phyloP scores from a whole-genome alignment of 176 grass and related monocot genomes.

The Juncus effusus region DNA sequence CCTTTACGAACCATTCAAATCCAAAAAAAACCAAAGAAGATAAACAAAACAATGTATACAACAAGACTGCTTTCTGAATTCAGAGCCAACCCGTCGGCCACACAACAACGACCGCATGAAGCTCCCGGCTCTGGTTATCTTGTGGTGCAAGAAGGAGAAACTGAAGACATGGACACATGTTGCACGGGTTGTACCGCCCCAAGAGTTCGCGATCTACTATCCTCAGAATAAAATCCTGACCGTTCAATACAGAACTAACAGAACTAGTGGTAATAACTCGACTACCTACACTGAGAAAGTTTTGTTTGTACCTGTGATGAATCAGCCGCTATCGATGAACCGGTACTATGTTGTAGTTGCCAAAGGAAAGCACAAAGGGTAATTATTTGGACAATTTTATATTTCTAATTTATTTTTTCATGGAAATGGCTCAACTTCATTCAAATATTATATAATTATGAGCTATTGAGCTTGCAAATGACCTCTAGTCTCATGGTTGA shows the following conservation, averaged over 20 bases:
- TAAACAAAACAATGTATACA: neutral
- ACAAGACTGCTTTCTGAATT: neutral
- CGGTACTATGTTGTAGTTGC: constrained; percentile 4
- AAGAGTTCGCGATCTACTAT: neutral
- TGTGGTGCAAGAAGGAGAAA: neutral
- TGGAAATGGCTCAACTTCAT: no score
- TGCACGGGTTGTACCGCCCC: neutral
- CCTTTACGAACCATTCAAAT: no score
- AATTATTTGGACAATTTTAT: neutral
- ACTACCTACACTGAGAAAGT: neutral
- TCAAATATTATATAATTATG: no score
- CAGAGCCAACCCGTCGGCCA: neutral
- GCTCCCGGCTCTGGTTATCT: neutral
- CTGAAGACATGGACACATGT: neutral
- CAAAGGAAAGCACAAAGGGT: constrained; percentile 3
- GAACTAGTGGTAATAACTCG: neutral
- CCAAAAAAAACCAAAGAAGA: neutral
- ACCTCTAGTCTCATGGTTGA: no score
- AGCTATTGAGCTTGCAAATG: no score
- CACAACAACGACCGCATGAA: neutral
- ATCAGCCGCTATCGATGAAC: constrained; percentile 7
- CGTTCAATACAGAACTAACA: neutral
- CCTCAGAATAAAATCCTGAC: constrained; percentile 1
- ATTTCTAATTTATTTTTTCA: no score
- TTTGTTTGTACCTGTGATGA: neutral